Evolutionary conservation across 352 stramenopile species (phyloP).

Genomic region (Peronospora tabacina): DNA sequence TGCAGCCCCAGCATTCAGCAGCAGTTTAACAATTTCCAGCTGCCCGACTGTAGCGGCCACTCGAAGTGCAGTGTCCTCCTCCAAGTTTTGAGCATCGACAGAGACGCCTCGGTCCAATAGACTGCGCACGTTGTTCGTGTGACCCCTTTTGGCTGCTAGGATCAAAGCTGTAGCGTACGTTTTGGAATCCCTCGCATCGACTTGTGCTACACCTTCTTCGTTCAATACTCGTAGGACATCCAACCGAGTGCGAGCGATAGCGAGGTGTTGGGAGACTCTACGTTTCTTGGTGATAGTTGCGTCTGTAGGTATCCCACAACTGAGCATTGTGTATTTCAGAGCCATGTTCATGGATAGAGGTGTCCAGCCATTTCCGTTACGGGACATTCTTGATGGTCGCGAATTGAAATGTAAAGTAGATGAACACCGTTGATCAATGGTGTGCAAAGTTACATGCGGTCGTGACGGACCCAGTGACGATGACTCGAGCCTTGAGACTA

Average conservation of each 20-base stretch:
- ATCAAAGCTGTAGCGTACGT: slow-evolving; percentile 17
- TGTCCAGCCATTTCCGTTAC: slow-evolving; percentile 16
- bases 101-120: slow-evolving; percentile 18
- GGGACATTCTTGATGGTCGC: slow-evolving; percentile 5
- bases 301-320: slow-evolving; percentile 3
- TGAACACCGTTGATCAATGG: background rate
- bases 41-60: slow-evolving; percentile 9
- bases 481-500: slow-evolving; percentile 15
- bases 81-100: slow-evolving; percentile 7
- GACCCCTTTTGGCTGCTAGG: slow-evolving; percentile 13
- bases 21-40: slow-evolving; percentile 14
- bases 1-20: slow-evolving; percentile 16
- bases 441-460: slow-evolving; percentile 1
- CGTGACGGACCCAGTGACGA: slow-evolving; percentile 8
- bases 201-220: slow-evolving; percentile 17
- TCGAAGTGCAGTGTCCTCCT: slow-evolving; percentile 16
- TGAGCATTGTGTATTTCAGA: slow-evolving; percentile 20
- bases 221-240: slow-evolving; percentile 24
- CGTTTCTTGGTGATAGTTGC: background rate
- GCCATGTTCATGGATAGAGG: slow-evolving; percentile 17
- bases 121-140: slow-evolving; percentile 20
- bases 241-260: slow-evolving; percentile 12
- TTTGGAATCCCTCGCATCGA: slow-evolving; percentile 11
- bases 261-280: slow-evolving; percentile 11
- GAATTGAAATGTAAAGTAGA: slow-evolving; percentile 8